Base-by-base conservation (phyloP, 164 flowering plant species). In the Cinnamomum chago region DNA sequence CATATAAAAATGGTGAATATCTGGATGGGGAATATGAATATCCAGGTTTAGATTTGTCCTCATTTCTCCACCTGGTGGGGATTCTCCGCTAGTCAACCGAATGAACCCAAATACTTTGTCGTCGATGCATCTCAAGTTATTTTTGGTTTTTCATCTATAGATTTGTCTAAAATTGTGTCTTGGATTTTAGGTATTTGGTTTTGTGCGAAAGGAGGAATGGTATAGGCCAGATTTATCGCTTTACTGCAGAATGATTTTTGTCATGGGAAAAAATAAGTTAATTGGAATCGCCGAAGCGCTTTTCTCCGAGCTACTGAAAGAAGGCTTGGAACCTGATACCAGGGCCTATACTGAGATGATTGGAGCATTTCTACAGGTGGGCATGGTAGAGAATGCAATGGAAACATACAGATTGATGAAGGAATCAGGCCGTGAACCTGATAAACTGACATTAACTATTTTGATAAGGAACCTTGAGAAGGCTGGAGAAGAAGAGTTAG, bases 331-430 rank as follows among this genome's bases (percentile, higher is more conserved):
- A 77, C 92, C 94, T 47, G 84, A 90, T 70, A 86, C 90, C 50
- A 84, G 94, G 81, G 81, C 88, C 18, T 93, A 84, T 76, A 85
- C 89, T 18, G 95, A 91, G 83, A 82, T 90, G 88, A 89, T 93
- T 50, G 94, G 95, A 76, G 90, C 88, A 27, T 93, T 84, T 82
- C 58, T 90, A 65, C 82, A 78, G 77, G 88, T 81, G 67, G 89
- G 72, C 11, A 82, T 82, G 89, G 78, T 83, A 25, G 88, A 85
- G 24, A 90, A 90, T 75, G 95, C 94, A 58, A 88, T 90, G 89
- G 90, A 84, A 71, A 82, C 76, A 2, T 93, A 91, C 65, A 78
- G 65, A 58, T 67, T 40, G 69, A 87, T 93, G 93, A 90, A 91
- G 82, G 82, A 80, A 64, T 88, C 89, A 17, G 93, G 97, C 40